Base-by-base conservation (phyloP, 2,329 filamentous ascomycete species). In the Cordyceps fumosorosea region DNA sequence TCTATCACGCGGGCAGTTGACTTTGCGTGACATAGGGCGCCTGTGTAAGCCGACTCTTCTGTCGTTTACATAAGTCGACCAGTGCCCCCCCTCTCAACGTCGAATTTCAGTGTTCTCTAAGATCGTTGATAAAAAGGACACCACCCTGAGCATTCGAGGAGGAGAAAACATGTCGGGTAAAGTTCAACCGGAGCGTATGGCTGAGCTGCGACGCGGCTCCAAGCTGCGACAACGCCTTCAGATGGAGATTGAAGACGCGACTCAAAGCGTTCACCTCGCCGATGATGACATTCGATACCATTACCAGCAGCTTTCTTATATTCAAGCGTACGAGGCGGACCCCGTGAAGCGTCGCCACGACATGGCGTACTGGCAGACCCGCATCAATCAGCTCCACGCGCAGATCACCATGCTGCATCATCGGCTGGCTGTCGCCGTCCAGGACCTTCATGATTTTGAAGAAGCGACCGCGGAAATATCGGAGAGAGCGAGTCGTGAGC, bases 141-240 rank as follows among this genome's bases (percentile, higher is more conserved):
- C 14, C 12, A n/a, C 10, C 5, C 18, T 22, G 14, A 22, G 4
- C 16, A n/a, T 29, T 29, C 10, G 42, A 24, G 20, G 11, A 32
- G 14, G 11, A 32, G 18, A 22, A n/a, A 45, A 14, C 0, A 60
- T 60, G 57, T 55, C 62, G 5, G 51, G 56, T 16, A 56, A 52
- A 37, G 47, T 60, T 18, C 53, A 57, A 4, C n/a, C 29, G 32
- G 62, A 60, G 53, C 51, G 62, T 14, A 63, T 63, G 62, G 56
- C 45, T 3, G 51, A 51, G 20, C 45, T 63, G 24, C 57, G 62
- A 8, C 62, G 53, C 3, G 56, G 53, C 3, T 56, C 62, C 5
- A 63, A 60, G 26, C 48, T 63, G 20, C 62, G 62, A 16, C 42
- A 63, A 20, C 62, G 62, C 14, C 62, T 63, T 4, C 51, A 56